Percentiles rank a stretch among this genome's conserved stretches.
Conservation (phyloP, 305 asterid species). For the Fraxinus floribunda region DNA sequence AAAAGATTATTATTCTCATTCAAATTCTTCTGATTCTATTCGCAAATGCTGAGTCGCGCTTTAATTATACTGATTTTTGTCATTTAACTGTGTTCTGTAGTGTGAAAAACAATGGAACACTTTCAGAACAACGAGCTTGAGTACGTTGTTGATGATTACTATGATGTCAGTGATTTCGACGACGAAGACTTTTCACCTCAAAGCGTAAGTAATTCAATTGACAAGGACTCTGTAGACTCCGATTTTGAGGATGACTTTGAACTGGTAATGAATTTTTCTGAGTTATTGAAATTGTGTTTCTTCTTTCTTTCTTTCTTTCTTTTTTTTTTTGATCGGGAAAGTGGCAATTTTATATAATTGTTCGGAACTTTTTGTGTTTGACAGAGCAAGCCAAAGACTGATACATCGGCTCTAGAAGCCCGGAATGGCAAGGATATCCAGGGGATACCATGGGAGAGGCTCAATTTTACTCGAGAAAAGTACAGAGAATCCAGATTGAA, state of each 20-base stretch:
- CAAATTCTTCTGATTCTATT: not conserved
- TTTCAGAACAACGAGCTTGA: constrained; percentile 55
- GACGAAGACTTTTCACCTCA: constrained; percentile 34
- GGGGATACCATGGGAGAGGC: constrained; percentile 95
- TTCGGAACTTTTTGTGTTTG: constrained; percentile 1
- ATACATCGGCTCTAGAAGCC: constrained; percentile 76
- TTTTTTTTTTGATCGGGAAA: not conserved
- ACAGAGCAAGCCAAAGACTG: constrained; percentile 55
- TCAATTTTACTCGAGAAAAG: constrained; percentile 65
- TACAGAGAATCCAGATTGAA: constrained; percentile 72
- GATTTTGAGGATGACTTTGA: constrained; percentile 74
- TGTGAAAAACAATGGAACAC: constrained; percentile 42
- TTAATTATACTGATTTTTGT: not conserved
- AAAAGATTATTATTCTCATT: not conserved
- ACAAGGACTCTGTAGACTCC: constrained; percentile 45
- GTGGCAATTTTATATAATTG: not conserved
- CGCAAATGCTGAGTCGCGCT: not conserved
- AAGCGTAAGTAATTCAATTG: constrained; percentile 26
- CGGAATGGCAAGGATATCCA: constrained; percentile 91
- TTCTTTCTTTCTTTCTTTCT: too few species aligned
- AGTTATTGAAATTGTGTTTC: not conserved
- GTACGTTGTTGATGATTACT: constrained; percentile 50
- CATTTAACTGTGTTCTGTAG: constrained; percentile 6
- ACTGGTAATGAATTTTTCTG: constrained; percentile 34
- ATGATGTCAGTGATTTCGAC: constrained; percentile 40